Conservation (phyloP, 768 basidiomycete species). For the Podaxis pistillaris region DNA sequence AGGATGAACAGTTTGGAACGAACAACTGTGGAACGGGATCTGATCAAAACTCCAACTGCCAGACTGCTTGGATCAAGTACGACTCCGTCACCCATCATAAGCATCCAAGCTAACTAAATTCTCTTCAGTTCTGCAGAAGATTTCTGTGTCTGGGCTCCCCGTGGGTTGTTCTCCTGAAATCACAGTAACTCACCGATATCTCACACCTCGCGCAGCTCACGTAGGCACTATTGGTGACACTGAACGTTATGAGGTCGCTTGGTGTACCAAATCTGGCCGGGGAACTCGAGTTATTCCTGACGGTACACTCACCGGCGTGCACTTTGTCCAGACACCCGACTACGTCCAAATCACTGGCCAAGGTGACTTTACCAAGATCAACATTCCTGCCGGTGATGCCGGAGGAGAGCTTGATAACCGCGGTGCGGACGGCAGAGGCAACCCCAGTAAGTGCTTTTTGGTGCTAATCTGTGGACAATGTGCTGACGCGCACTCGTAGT, state of each 20-base stretch:
- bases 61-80: conserved; percentile 66
- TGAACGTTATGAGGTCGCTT: conserved; percentile 69
- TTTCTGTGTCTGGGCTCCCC: conserved; percentile 71
- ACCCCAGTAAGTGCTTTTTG: conserved; percentile 31
- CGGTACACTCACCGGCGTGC: conserved; percentile 65
- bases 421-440: conserved; percentile 63
- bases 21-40: conserved; percentile 66
- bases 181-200: neutral
- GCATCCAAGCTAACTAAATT: conserved; percentile 18
- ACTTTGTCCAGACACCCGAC: conserved; percentile 62
- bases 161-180: conserved; percentile 23
- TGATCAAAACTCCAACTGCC: conserved; percentile 61
- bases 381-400: conserved; percentile 52
- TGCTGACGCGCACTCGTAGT: conserved; percentile 38
- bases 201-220: conserved; percentile 22
- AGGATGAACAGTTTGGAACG: conserved; percentile 61
- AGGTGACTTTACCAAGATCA: conserved; percentile 69
- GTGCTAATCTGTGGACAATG: neutral
- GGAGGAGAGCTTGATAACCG: conserved; percentile 75
- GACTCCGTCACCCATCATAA: conserved; percentile 22
- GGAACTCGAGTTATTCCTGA: conserved; percentile 74
- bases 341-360: conserved; percentile 64
- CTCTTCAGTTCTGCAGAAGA: conserved; percentile 52
- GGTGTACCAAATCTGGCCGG: conserved; percentile 71
- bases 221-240: conserved; percentile 61